Conservation (phyloP, 2,329 filamentous ascomycete genomes). For the Magnaporthiopsis incrustans region DNA sequence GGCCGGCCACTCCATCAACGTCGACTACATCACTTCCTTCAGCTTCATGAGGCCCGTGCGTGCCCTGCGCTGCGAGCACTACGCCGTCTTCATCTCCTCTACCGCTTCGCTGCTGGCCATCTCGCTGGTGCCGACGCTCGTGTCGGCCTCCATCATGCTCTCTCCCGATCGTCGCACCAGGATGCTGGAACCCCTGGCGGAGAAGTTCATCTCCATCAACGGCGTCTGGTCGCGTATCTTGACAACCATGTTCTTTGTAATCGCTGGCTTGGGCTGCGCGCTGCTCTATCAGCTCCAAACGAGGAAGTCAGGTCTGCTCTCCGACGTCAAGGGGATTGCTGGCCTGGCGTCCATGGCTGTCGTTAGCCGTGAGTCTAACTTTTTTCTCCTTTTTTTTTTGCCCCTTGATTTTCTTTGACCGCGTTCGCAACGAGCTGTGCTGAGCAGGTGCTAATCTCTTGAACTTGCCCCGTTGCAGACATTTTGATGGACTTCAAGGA, state of each 20-base stretch:
- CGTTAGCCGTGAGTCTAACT: constrained; percentile 42
- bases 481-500: constrained; percentile 68
- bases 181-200: constrained; percentile 26
- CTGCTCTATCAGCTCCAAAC: constrained; percentile 54
- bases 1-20: constrained; percentile 60
- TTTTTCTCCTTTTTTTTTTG: background rate
- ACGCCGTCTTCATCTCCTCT: constrained; percentile 60
- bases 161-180: constrained; percentile 42
- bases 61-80: constrained; percentile 55
- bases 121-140: constrained; percentile 60
- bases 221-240: constrained; percentile 54
- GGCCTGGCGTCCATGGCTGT: constrained; percentile 71
- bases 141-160: constrained; percentile 54
- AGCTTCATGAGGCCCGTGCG: constrained; percentile 57
- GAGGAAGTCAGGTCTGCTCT: constrained; percentile 56
- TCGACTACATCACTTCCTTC: constrained; percentile 64
- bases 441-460: background rate
- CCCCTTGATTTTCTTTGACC: background rate
- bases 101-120: constrained; percentile 57
- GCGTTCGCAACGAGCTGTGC: background rate
- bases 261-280: constrained; percentile 48
- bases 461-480: constrained; percentile 21
- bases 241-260: constrained; percentile 45
- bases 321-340: constrained; percentile 65
- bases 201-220: constrained; percentile 49